Conservation (phyloP, 2,329 filamentous ascomycete genomes). For the Apiospora hydei region DNA sequence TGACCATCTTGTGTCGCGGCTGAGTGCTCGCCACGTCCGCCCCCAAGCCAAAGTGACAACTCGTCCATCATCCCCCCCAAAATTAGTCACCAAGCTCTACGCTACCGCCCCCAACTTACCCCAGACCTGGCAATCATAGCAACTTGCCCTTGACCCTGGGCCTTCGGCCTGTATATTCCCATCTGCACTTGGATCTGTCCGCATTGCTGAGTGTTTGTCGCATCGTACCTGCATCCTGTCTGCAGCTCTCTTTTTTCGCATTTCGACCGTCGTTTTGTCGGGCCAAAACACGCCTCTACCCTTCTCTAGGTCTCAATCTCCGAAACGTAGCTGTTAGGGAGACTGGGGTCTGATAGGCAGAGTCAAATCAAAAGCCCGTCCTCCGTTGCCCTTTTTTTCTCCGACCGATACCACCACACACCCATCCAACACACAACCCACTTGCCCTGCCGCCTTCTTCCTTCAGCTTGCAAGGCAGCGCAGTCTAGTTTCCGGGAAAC, state of each 20-base stretch:
- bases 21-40: conserved; percentile 21
- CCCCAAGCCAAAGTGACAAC: conserved; percentile 19
- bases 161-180: conserved; percentile 14
- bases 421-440: conserved; percentile 20
- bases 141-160: conserved; percentile 17
- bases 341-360: conserved; percentile 21
- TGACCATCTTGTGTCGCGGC: conserved; percentile 19
- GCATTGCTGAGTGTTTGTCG: neutral
- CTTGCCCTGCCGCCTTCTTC: conserved; percentile 20
- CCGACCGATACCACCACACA: conserved; percentile 22
- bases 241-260: neutral
- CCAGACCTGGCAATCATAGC: conserved; percentile 22
- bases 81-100: conserved; percentile 22
- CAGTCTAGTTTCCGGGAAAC: conserved; percentile 18
- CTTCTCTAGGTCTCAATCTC: conserved; percentile 18
- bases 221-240: conserved; percentile 12
- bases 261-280: conserved; percentile 11
- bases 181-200: neutral
- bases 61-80: conserved; percentile 14
- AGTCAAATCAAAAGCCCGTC: conserved; percentile 20
- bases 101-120: conserved; percentile 21
- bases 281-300: neutral
- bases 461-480: conserved; percentile 21
- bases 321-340: conserved; percentile 22
- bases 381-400: conserved; percentile 21